Conservation (phyloP, 129 eudicot genomes). For the Chrysanthemum lavandulifolium region DNA sequence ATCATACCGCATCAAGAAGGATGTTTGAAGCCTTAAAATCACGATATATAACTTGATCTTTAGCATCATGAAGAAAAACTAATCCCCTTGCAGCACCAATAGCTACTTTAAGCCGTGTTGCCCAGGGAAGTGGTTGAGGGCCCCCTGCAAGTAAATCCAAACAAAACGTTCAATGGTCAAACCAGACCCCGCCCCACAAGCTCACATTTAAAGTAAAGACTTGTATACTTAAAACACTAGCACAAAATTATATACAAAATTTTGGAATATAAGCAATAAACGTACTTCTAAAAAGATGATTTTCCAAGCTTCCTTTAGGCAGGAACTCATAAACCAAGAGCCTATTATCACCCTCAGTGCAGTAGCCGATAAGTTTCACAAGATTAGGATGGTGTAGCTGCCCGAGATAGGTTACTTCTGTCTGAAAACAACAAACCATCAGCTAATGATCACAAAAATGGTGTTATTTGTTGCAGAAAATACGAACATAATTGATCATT, state of each 20-base stretch:
- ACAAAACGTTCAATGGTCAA: neutral
- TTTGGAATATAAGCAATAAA: neutral
- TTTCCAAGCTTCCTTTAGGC: conserved; percentile 98
- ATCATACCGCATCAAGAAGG: conserved; percentile 77
- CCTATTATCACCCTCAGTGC: conserved; percentile 79
- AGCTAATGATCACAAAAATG: neutral
- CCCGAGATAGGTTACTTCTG: conserved; percentile 86
- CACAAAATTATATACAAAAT: neutral
- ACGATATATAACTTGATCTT: conserved; percentile 84
- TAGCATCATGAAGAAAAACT: conserved; percentile 82
- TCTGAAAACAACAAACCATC: conserved; percentile 42
- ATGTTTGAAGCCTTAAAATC: conserved; percentile 94
- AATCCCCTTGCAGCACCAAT: conserved; percentile 93
- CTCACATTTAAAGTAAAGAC: no score
- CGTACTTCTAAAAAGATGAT: conserved; percentile 88
- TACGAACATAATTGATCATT: no score
- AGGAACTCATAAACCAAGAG: conserved; percentile 88
- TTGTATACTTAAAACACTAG: neutral
- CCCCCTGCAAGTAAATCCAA: conserved; percentile 55
- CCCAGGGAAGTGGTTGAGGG: conserved; percentile 92
- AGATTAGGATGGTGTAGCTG: conserved; percentile 83
- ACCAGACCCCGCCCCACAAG: no score
- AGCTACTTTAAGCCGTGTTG: conserved; percentile 83
- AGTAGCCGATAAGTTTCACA: conserved; percentile 87
- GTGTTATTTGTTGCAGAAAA: no score